Evolutionary conservation across 495 filamentous ascomycete genomes (phyloP).

Genomic region (Lasiosphaeria hispida): DNA sequence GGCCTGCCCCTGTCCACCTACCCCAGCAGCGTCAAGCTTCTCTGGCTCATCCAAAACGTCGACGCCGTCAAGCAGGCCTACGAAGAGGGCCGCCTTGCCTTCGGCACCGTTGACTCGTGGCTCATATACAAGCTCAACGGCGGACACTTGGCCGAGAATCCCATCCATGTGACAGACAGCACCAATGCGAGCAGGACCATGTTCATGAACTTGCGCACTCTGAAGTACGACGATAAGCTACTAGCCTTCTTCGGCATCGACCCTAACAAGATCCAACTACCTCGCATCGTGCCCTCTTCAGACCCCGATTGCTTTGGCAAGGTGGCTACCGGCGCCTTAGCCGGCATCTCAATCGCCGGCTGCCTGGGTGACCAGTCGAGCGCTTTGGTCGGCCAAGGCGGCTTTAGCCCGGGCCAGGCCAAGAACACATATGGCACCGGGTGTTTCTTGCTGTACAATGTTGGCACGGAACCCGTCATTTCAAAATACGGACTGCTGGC

Average conservation of each 20-base stretch:
- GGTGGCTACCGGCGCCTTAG: slow-evolving; percentile 63
- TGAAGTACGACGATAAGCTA: slow-evolving; percentile 80
- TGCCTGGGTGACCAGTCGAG: slow-evolving; percentile 92
- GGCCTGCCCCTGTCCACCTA: slow-evolving; percentile 92
- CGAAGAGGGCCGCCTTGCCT: slow-evolving; percentile 74
- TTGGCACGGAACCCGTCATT: slow-evolving; percentile 84
- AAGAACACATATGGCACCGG: slow-evolving; percentile 98
- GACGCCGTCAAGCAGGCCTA: slow-evolving; percentile 72
- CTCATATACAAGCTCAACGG: slow-evolving; percentile 88
- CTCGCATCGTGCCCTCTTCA: slow-evolving; percentile 84
- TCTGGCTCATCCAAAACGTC: slow-evolving; percentile 79
- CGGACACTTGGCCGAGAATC: slow-evolving; percentile 54
- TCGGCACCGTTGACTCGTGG: slow-evolving; percentile 95
- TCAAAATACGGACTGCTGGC: slow-evolving; percentile 85
- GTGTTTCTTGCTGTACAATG: slow-evolving; percentile 93
- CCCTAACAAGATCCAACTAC: slow-evolving; percentile 69
- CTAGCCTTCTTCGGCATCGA: slow-evolving; percentile 83
- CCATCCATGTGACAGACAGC: slow-evolving; percentile 78
- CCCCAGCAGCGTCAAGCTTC: slow-evolving; percentile 83
- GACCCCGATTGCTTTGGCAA: slow-evolving; percentile 72
- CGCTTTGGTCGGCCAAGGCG: slow-evolving; percentile 88
- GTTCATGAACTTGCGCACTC: slow-evolving; percentile 90
- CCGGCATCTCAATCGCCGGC: slow-evolving; percentile 77
- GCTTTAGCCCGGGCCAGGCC: slow-evolving; percentile 79
- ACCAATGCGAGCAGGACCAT: slow-evolving; percentile 94